Conservation (phyloP, 2,329 filamentous ascomycete species). For the Coniella lustricola region DNA sequence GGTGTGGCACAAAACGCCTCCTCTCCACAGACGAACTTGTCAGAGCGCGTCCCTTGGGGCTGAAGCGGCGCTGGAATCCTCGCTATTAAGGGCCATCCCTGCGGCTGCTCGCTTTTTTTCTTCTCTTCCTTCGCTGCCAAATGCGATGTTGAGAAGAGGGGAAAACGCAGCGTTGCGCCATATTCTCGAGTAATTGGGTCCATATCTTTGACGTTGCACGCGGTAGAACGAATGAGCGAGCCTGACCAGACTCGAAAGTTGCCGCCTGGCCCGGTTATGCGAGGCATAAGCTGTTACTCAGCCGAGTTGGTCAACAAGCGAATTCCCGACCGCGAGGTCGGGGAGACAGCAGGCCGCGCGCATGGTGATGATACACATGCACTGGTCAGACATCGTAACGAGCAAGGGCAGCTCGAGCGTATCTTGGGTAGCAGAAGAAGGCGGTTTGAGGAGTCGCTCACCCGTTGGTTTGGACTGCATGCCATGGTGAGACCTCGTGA, state of each 20-base stretch:
- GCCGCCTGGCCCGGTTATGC: not conserved
- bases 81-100: constrained; percentile 11
- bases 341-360: not conserved
- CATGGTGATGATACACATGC: not conserved
- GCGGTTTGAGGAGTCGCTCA: not conserved
- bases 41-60: not conserved
- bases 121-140: too few relatives aligned
- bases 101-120: too few relatives aligned
- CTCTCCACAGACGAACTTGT: too few relatives aligned
- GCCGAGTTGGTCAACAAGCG: not conserved
- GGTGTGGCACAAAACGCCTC: too few relatives aligned
- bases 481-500: not conserved
- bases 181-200: not conserved
- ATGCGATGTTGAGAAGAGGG: too few relatives aligned
- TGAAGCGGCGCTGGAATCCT: constrained; percentile 7
- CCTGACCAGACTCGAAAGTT: not conserved
- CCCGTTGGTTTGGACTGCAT: not conserved
- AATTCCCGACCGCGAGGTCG: not conserved
- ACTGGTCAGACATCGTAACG: too few relatives aligned
- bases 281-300: not conserved
- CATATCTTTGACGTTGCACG: not conserved
- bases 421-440: not conserved
- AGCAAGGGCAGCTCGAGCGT: too few relatives aligned
- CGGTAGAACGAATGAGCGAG: too few relatives aligned
- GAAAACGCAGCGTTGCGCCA: too few relatives aligned